Evolutionary conservation across 2,329 filamentous ascomycete species (phyloP).

Genomic region (Ophiocordyceps unilateralis): DNA sequence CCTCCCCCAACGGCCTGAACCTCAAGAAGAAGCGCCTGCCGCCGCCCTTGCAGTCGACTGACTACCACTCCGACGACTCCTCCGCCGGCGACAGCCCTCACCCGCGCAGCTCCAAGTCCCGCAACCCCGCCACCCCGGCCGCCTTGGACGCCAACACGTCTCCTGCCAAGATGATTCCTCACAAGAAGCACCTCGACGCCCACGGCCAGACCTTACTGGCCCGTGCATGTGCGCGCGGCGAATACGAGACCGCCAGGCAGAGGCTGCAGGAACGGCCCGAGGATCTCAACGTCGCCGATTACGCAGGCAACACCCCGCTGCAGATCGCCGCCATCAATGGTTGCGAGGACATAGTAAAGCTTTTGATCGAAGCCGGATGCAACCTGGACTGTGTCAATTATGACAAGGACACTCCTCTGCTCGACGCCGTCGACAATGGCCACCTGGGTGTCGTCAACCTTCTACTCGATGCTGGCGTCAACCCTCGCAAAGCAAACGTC

Average conservation of each 20-base stretch:
- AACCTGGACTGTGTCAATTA: slow-evolving; percentile 64
- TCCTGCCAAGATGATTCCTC: slow-evolving; percentile 48
- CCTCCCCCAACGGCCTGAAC: slow-evolving; percentile 35
- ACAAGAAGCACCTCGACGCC: slow-evolving; percentile 79
- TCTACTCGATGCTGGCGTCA: slow-evolving; percentile 71
- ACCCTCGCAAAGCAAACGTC: slow-evolving; percentile 81
- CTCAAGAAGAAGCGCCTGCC: slow-evolving; percentile 46
- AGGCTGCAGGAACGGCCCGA: slow-evolving; percentile 65
- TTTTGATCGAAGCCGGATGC: slow-evolving; percentile 71
- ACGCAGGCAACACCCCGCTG: slow-evolving; percentile 88
- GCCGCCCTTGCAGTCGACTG: slow-evolving; percentile 41
- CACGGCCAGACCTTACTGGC: slow-evolving; percentile 83
- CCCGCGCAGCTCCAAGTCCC: slow-evolving; percentile 39
- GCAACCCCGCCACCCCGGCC: slow-evolving; percentile 35
- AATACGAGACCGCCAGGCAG: slow-evolving; percentile 61
- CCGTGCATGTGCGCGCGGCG: slow-evolving; percentile 75
- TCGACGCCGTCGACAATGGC: slow-evolving; percentile 92
- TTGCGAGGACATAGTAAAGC: slow-evolving; percentile 69
- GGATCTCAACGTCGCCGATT: slow-evolving; percentile 77
- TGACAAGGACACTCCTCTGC: slow-evolving; percentile 79
- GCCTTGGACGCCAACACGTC: slow-evolving; percentile 45
- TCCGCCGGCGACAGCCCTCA: slow-evolving; percentile 43
- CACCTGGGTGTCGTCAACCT: slow-evolving; percentile 78
- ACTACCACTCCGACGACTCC: slow-evolving; percentile 52
- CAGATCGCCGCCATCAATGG: slow-evolving; percentile 87